Evolutionary conservation across 2,329 filamentous ascomycete species (phyloP), one percentile per base, ranked within the genome.

Genomic region (Ophidiomyces ophidiicola): DNA sequence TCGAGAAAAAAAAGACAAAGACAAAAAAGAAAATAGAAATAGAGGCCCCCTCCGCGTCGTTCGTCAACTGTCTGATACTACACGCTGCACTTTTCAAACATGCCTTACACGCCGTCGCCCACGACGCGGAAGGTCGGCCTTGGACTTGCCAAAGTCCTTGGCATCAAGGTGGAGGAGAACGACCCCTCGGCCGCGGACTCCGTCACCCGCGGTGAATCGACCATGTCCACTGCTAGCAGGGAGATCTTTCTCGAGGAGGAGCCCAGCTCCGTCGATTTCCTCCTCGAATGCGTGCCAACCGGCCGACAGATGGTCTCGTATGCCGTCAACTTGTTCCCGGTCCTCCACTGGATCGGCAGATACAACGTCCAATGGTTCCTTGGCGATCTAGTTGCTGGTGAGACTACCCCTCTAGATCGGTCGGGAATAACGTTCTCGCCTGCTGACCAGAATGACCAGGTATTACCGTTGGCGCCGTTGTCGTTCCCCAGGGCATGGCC

Each of bases 401-500:
- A 55, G 74, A 45, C 31, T 34, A 12, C n/a, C 5, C 17, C 12
- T n/a, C 7, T 15, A 15, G 12, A 25, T 30, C 3, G 18, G 20
- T 2, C 20, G 17, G 4, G 12, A 11, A 6, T 5, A 21, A 21
- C 7, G 19, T 34, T 36, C 12, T 6, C n/a, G 19, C 6, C 10
- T 31, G 14, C 44, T 46, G 34, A 50, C 21, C 26, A 10, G 15
- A 31, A 35, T 6, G 36, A 24, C 6, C 34, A 76, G 72, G 75
- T 65, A 69, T 82, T 44, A 83, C 79, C 3, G 76, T 82, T 36
- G 81, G 81, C 28, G 71, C 79, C 36, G 81, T 86, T 17, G 86
- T 94, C 18, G 83, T 96, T n/a, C 88, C 88, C 4, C 88, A 96
- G 57, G 81, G 85, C 46, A 94, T 96, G 88, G 87, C 88, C 1